Evolutionary conservation across 805 yeast genomes (phyloP).

Genomic region (Candida wancherniae): DNA sequence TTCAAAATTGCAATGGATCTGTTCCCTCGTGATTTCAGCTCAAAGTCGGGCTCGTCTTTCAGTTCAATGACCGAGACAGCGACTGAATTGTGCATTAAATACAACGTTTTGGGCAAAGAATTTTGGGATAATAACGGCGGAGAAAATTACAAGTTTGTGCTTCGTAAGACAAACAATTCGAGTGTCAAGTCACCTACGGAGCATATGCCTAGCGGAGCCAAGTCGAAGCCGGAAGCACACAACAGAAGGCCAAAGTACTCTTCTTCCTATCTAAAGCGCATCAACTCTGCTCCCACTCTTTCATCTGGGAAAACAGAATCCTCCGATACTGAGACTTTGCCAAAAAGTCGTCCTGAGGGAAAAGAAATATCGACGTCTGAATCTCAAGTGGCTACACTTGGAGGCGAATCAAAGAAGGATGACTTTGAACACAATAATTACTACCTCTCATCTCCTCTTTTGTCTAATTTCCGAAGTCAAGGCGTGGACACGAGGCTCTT

Average conservation of each 20-base stretch:
- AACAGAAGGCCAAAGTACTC: constrained; percentile 33
- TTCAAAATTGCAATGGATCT: constrained; percentile 50
- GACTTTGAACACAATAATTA: constrained; percentile 34
- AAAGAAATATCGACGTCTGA: not conserved
- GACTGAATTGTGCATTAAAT: constrained; percentile 54
- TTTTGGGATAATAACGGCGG: constrained; percentile 74
- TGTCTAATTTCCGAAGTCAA: constrained; percentile 4
- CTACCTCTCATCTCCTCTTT: constrained; percentile 34
- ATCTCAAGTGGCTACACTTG: no score
- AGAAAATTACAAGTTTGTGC: constrained; percentile 52
- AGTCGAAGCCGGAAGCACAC: constrained; percentile 13
- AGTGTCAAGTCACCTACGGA: not conserved
- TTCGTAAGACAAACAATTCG: not conserved
- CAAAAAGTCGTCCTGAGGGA: no score
- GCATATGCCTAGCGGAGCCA: constrained; percentile 10
- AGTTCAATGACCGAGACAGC: constrained; percentile 14
- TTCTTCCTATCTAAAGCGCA: constrained; percentile 31
- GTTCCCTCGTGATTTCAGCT: constrained; percentile 8
- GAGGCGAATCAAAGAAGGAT: constrained; percentile 13
- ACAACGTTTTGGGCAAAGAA: constrained; percentile 44
- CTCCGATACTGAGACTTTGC: not conserved
- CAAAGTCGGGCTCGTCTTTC: constrained; percentile 7
- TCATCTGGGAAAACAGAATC: not conserved
- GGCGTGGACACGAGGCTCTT: no score
- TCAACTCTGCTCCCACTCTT: constrained; percentile 22